Base-by-base conservation (phyloP, 371 early-diverging fungal genomes). In the Mortierella sp. region DNA sequence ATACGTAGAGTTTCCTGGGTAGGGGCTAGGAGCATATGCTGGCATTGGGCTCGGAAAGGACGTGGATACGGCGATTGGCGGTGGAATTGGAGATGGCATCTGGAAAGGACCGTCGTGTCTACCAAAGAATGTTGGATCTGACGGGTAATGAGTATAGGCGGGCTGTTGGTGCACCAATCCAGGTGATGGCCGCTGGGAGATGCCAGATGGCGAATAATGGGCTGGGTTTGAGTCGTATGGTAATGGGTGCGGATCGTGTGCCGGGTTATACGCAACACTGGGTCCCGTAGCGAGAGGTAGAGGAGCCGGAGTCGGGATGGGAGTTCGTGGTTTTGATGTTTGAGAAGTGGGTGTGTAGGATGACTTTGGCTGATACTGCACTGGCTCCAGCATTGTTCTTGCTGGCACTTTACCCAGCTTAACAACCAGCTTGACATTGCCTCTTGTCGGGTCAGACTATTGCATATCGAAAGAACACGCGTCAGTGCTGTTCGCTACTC, bases 341-440 rank as follows among this genome's bases (percentile, higher is more conserved):
- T 63, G 63, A 2, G 63, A 28, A 13, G n/a, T n/a, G n/a, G n/a
- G 34, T 10, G 49, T 34, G 54, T 59, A 70, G 9, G 60, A 29
- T 7, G 64, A 54, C 37, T 50, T 66, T 48, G 73, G 67, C 24
- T 58, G 57, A 27, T 67, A 73, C 19, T 49, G 17, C 17, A 60
- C 49, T 3, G 67, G 67, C 43, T 61, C 61, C 27, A 67, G 16
- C n/a, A 27, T 39, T 16, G 66, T 57, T 29, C 44, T 65, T 37
- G 62, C 44, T 21, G 66, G 58, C 7, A 56, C 51, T 14, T 57
- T 61, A 10, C 43, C 27, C 53, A 73, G 25, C 46, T 56, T 67
- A 37, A 67, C 51, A 1, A 73, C 43, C 28, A 51, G 50, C 4
- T 59, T 59, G 4, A 43, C 31, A 19, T 67, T 63, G 2, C 51